Percentiles rank a stretch among this genome's conserved stretches.
phyloP scores from a whole-genome alignment of 768 basidiomycete genomes.

The Agrocybe praecox region DNA sequence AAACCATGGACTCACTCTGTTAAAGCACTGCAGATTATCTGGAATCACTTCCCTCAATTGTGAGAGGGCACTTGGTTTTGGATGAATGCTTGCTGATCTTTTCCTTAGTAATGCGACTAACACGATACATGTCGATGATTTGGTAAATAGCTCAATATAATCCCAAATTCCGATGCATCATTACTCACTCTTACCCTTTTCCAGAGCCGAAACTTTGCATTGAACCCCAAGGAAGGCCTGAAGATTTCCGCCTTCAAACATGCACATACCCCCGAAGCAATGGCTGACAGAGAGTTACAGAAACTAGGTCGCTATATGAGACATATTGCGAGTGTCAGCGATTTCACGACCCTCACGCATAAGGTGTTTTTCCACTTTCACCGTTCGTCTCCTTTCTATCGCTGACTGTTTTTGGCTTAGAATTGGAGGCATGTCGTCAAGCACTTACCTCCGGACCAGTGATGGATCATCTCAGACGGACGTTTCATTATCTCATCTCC shows the following conservation, averaged over 20 bases:
- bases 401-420: conserved; percentile 26
- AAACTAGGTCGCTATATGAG: conserved; percentile 68
- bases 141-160: conserved; percentile 42
- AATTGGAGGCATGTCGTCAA: conserved; percentile 54
- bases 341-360: conserved; percentile 69
- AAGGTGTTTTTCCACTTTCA: conserved; percentile 42
- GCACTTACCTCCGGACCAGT: conserved; percentile 29
- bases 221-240: conserved; percentile 83
- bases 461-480: not conserved
- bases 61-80: conserved; percentile 29
- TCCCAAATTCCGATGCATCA: not conserved
- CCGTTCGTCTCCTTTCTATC: not conserved
- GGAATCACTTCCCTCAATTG: conserved; percentile 87
- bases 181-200: not conserved
- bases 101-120: conserved; percentile 58
- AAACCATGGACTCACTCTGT: conserved; percentile 82
- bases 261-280: conserved; percentile 65
- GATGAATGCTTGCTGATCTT: not conserved
- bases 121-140: conserved; percentile 88
- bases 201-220: conserved; percentile 82
- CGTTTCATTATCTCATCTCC: too few relatives aligned
- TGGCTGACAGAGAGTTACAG: conserved; percentile 69
- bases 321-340: conserved; percentile 57
- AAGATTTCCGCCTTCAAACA: conserved; percentile 84
- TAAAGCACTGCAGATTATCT: conserved; percentile 83